Base-by-base conservation (phyloP, 257 asterid genomes). In the Nicotiana noctiflora region DNA sequence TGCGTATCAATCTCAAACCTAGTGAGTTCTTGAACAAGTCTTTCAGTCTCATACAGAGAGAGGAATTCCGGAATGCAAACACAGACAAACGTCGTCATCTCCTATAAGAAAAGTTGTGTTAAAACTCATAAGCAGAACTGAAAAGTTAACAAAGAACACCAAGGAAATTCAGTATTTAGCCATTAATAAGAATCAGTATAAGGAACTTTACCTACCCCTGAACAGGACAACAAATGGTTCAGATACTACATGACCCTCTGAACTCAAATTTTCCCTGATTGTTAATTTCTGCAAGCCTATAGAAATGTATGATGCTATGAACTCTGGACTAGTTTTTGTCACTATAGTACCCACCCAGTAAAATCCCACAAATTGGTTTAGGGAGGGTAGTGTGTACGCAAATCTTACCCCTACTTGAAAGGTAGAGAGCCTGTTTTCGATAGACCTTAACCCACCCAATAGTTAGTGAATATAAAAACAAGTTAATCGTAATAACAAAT, bases 61-160 rank as follows among this genome's bases (percentile, higher is more conserved):
- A 95, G 98, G 88, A 95, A 95, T 70, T 95, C 99, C 13, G 98
- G 99, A 84, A 95, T 95, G 89, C 98, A 92, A 77, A 95, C 99
- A 75, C 98, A 95, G 79, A 92, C 88, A 80, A 95, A 95, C 11
- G 99, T 95, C 17, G 98, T 95, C 88, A 95, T 68, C 82, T 95
- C 99, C 99, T 95, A 90, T 79, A 80, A 74, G 85, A 84, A 63
- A 34, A 31, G 25, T 12, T 21, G 75, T 78, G 44, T 13, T 78
- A 60, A 40, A n/a, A 29, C 32, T 29, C 32, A 37, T 60, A 62
- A 8, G 15, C 9, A 79, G 8, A 40, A 27, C 40, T 25, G 5
- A n/a, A 51, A 44, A 59, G 44, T 11, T 11, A 44, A 44, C 13
- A 44, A 1, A 68, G 1, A 70, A 44, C 59, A 44, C 2, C 3